A percentile compares a stretch with the other conserved stretches of the same genome.
Conservation (phyloP, 1,284 basidiomycete species). For the Moesziomyces globuligerus region DNA sequence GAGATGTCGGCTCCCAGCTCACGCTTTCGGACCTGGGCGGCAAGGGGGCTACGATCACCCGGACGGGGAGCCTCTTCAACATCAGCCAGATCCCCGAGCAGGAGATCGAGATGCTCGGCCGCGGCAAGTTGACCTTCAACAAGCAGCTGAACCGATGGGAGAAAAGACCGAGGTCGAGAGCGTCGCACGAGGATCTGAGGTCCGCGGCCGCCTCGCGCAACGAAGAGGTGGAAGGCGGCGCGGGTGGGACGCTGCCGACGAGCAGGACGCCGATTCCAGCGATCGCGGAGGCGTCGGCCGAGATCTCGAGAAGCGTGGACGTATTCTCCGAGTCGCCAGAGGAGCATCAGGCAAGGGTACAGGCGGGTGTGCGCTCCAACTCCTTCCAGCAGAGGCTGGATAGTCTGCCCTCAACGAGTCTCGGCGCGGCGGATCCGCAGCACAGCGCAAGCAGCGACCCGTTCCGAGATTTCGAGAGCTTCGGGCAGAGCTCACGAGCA, state of each 20-base stretch:
- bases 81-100: constrained; percentile 52
- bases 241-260: constrained; percentile 1
- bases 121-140: constrained; percentile 52
- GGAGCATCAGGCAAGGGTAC: constrained; percentile 33
- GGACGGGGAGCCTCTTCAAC: constrained; percentile 49
- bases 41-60: constrained; percentile 45
- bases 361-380: constrained; percentile 21
- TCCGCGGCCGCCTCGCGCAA: constrained; percentile 34
- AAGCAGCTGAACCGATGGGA: constrained; percentile 46
- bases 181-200: constrained; percentile 38
- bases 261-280: constrained; percentile 31
- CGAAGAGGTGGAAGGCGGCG: constrained; percentile 7
- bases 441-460: constrained; percentile 53
- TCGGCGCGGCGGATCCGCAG: constrained; percentile 22
- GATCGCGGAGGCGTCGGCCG: constrained; percentile 43
- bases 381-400: constrained; percentile 42
- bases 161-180: constrained; percentile 27
- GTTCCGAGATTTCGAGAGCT: constrained; percentile 52
- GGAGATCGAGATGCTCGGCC: constrained; percentile 44
- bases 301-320: constrained; percentile 31
- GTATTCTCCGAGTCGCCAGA: constrained; percentile 39
- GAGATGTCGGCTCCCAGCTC: constrained; percentile 32
- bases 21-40: constrained; percentile 42
- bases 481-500: constrained; percentile 42
- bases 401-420: constrained; percentile 16